phyloP scores from a whole-genome alignment of 345 rosid genomes.

The Angophora floribunda region DNA sequence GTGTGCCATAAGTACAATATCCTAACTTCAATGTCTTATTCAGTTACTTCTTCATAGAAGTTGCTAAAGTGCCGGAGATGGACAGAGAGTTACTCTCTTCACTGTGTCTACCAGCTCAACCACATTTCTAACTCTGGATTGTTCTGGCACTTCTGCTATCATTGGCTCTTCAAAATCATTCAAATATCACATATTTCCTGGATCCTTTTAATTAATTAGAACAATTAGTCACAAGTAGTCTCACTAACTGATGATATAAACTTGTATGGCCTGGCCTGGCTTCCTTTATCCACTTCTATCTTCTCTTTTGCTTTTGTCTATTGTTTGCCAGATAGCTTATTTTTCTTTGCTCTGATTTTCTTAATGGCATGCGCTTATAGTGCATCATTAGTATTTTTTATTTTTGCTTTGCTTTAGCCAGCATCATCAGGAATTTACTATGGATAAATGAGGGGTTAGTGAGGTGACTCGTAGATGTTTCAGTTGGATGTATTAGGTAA shows the following conservation, averaged over 20 bases:
- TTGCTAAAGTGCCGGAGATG: neutral
- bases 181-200: neutral
- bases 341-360: neutral
- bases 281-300: neutral
- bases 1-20: neutral
- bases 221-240: rapidly evolving
- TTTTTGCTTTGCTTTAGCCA: neutral
- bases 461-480: neutral
- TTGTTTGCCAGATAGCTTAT: neutral
- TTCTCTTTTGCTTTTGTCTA: neutral
- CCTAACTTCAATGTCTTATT: neutral
- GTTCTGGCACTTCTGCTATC: neutral
- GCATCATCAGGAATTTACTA: neutral
- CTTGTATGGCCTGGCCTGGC: neutral
- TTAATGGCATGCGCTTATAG: rapidly evolving
- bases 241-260: neutral
- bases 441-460: neutral
- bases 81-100: neutral
- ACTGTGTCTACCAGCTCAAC: neutral
- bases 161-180: neutral
- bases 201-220: neutral
- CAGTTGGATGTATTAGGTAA: neutral
- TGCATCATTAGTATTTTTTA: neutral
- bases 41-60: neutral
- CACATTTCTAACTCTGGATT: neutral